Evolutionary conservation across 1,284 basidiomycete genomes (phyloP).

Genomic region (Ganoderma lingzhi): DNA sequence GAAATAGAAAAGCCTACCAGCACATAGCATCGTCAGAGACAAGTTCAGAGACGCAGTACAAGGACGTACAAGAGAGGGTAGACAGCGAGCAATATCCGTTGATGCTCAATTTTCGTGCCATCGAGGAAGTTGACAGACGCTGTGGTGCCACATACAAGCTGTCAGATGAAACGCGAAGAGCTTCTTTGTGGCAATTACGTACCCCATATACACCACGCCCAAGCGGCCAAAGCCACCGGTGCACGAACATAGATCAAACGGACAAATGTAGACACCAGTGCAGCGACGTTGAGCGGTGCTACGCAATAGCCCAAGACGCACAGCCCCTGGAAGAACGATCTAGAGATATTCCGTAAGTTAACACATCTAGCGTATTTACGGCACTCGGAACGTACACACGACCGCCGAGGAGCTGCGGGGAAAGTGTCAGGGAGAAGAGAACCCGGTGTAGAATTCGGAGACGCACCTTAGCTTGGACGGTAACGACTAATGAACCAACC

Average conservation of each 20-base stretch:
- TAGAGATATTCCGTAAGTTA: slow-evolving; percentile 42
- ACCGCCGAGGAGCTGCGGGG: slow-evolving; percentile 82
- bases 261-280: slow-evolving; percentile 87
- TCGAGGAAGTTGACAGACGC: slow-evolving; percentile 95
- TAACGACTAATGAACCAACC: slow-evolving; percentile 88
- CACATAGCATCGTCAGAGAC: too few species aligned
- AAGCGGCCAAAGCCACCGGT: slow-evolving; percentile 84
- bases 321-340: slow-evolving; percentile 95
- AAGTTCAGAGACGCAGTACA: not conserved
- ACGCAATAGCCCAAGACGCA: slow-evolving; percentile 94
- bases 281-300: slow-evolving; percentile 89
- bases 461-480: slow-evolving; percentile 87
- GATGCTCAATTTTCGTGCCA: slow-evolving; percentile 90
- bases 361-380: not conserved
- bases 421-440: slow-evolving; percentile 16
- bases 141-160: slow-evolving; percentile 42
- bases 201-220: slow-evolving; percentile 98
- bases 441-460: not conserved
- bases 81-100: slow-evolving; percentile 88
- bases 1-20: slow-evolving; percentile 79
- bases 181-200: slow-evolving; percentile 36
- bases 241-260: slow-evolving; percentile 86
- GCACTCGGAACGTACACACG: slow-evolving; percentile 72
- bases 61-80: slow-evolving; percentile 85
- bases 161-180: slow-evolving; percentile 18